Evolutionary conservation across 192 early-diverging fungal genomes (phyloP).

Genomic region (Coemansia sp.): DNA sequence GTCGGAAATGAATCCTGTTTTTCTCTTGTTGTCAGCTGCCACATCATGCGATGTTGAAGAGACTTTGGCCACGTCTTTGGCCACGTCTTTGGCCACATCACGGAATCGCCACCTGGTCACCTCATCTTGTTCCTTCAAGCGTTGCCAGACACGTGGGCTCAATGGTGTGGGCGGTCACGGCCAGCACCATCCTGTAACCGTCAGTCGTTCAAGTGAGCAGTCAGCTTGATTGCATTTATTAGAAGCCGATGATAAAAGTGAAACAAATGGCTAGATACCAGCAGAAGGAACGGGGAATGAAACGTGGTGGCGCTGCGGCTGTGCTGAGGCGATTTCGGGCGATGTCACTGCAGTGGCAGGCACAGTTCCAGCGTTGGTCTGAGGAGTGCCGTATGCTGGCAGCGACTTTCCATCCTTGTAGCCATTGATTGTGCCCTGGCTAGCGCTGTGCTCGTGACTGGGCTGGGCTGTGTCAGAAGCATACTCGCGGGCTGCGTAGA

Average conservation of each 20-base stretch:
- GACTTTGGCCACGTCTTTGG: not conserved
- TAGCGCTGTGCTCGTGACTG: not conserved
- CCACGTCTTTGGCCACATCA: not conserved
- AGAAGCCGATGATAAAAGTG: not conserved
- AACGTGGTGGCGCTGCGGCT: not conserved
- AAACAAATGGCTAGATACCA: not conserved
- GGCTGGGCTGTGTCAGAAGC: not conserved
- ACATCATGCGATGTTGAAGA: not conserved
- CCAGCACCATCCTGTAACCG: not conserved
- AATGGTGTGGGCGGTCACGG: not conserved
- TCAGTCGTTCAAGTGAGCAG: not conserved
- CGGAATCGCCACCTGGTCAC: not conserved
- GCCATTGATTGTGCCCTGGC: not conserved
- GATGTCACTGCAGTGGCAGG: not conserved
- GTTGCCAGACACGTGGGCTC: not conserved
- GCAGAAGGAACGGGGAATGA: not conserved
- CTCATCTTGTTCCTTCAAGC: not conserved
- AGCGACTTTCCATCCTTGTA: not conserved
- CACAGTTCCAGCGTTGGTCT: not conserved
- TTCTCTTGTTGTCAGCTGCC: not conserved
- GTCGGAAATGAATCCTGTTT: not conserved
- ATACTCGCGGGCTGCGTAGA: conserved; percentile 20
- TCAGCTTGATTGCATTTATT: not conserved
- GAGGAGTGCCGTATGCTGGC: not conserved
- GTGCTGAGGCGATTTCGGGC: not conserved